phyloP scores from a whole-genome alignment of 768 basidiomycete species.

The Hirschioporus abietinus region DNA sequence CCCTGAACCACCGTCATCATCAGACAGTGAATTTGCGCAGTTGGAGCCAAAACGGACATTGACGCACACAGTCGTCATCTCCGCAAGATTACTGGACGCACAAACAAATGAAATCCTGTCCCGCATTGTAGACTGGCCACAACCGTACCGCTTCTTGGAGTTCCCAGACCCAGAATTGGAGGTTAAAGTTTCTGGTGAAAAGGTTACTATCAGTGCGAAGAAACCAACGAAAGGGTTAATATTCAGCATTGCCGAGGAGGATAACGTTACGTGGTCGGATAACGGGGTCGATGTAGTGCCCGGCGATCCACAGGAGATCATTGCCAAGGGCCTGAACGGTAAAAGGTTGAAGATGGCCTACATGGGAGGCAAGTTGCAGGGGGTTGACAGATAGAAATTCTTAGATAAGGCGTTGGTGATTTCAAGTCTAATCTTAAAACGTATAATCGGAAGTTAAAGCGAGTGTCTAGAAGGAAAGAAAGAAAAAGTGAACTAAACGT shows the following conservation, averaged over 20 bases:
- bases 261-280: constrained; percentile 24
- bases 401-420: background rate
- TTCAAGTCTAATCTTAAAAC: background rate
- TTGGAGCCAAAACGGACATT: constrained; percentile 12
- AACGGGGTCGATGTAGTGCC: constrained; percentile 23
- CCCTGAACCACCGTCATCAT: constrained; percentile 16
- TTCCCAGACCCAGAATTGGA: constrained; percentile 24
- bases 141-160: constrained; percentile 27
- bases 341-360: constrained; percentile 15
- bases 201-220: constrained; percentile 13
- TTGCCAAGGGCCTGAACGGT: constrained; percentile 11
- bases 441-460: background rate
- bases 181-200: constrained; percentile 10
- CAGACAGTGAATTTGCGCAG: constrained; percentile 2
- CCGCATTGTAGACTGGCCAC: constrained; percentile 25
- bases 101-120: constrained; percentile 22
- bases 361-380: constrained; percentile 11
- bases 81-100: constrained; percentile 22
- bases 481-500: no score
- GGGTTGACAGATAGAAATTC: background rate
- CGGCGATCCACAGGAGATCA: constrained; percentile 15
- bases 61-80: constrained; percentile 29
- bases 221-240: constrained; percentile 22
- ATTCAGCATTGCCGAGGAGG: constrained; percentile 18
- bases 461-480: no score